Conservation (phyloP, 805 yeast genomes). For the Metschnikowia borealis region DNA sequence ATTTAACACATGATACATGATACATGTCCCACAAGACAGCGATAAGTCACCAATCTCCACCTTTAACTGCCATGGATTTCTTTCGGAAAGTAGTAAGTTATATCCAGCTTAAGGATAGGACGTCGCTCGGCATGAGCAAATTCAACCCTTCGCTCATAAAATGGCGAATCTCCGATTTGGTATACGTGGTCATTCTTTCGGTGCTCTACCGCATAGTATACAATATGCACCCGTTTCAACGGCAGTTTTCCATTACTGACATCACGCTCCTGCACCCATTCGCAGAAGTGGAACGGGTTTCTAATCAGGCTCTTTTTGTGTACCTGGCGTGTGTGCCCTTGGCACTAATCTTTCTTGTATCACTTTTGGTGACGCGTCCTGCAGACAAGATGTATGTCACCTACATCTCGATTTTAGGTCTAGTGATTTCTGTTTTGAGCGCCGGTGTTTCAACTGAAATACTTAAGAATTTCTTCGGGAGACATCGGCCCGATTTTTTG, state of each 20-base stretch:
- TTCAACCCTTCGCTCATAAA: constrained; percentile 8
- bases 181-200: constrained; percentile 20
- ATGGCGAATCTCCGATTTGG: constrained; percentile 20
- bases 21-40: too few relatives aligned
- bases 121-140: constrained; percentile 18
- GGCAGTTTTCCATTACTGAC: constrained; percentile 77
- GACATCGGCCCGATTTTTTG: constrained; percentile 89
- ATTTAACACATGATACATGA: too few relatives aligned
- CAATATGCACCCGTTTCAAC: constrained; percentile 56
- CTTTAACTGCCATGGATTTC: constrained; percentile 1
- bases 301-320: constrained; percentile 49
- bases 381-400: constrained; percentile 55
- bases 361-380: constrained; percentile 44
- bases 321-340: constrained; percentile 52
- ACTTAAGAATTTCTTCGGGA: constrained; percentile 79
- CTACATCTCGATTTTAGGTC: constrained; percentile 64
- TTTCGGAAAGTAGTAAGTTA: constrained; percentile 16
- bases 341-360: constrained; percentile 31
- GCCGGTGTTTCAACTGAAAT: constrained; percentile 66
- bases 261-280: constrained; percentile 76
- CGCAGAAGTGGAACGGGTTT: constrained; percentile 70
- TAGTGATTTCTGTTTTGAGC: constrained; percentile 53
- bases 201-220: constrained; percentile 22
- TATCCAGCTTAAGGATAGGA: constrained; percentile 25
- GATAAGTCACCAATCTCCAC: background rate